Percentiles rank a stretch among this genome's conserved stretches.
phyloP scores from a whole-genome alignment of 257 asterid genomes.

The Marsdenia floribunda region DNA sequence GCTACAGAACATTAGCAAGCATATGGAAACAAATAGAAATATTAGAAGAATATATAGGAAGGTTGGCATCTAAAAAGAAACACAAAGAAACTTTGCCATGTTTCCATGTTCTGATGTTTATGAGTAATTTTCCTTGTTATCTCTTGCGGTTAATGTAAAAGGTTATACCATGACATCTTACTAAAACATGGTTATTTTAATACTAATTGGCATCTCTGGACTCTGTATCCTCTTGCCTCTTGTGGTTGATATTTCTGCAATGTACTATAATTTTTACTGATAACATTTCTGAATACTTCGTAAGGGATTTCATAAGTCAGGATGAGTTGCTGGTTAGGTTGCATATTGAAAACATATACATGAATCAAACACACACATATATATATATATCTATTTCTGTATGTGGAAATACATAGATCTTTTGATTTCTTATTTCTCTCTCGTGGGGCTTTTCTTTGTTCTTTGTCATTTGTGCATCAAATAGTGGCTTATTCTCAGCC shows the following conservation, averaged over 20 bases:
- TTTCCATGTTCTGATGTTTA: background rate
- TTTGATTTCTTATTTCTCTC: background rate
- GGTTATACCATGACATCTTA: background rate
- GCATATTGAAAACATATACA: background rate
- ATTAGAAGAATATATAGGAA: too few relatives aligned
- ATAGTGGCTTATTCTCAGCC: background rate
- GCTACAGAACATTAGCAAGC: too few relatives aligned
- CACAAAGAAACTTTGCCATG: background rate
- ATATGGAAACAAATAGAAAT: too few relatives aligned
- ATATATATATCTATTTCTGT: background rate
- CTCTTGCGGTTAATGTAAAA: background rate
- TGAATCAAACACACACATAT: background rate
- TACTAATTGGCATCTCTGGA: background rate
- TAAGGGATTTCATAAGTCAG: background rate
- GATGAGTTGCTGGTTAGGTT: background rate
- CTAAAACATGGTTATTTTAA: background rate
- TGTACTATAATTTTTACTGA: background rate
- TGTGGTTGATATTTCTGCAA: background rate
- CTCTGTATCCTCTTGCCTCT: background rate
- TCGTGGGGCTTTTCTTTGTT: background rate
- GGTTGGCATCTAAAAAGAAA: too few relatives aligned
- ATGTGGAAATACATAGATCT: background rate
- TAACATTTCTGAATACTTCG: background rate
- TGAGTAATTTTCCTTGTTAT: background rate
- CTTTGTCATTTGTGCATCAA: background rate